Base-by-base conservation (phyloP, 805 yeast species). In the Jamesozyma gamospora region DNA sequence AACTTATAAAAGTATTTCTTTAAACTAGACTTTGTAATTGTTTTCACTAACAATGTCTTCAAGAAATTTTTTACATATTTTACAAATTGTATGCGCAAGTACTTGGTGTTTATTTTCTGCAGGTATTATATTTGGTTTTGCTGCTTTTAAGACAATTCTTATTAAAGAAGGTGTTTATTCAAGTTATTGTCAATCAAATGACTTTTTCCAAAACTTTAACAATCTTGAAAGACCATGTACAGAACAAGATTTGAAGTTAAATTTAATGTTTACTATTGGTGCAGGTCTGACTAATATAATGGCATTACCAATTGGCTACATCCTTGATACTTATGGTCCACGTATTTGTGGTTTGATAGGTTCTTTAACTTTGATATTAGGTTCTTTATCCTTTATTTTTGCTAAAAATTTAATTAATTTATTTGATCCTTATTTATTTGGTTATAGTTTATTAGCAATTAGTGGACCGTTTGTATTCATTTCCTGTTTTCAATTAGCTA, bases 381-480 rank as follows among this genome's bases (percentile, higher is more conserved):
- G 88, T 1, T 60, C 88, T 0, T 41, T 64, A 9, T 38, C 38
- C n/a, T 48, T 52, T 17, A 44, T 52, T 11, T 48, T 48, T 36
- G 43, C 49, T 4, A 15, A 32, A 11, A 5, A 17, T 1, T 29
- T 51, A 5, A 26, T 26, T 0, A 5, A 48, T 0, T 48, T 72
- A 33, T 29, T 46, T 24, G 96, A 87, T 58, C 76, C 79, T 3
- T 87, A 82, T 58, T 58, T 85, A 29, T 41, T 63, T 8, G 97
- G 96, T 0, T 90, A 84, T 58, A 66, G 81, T 2, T 59, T 74
- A 13, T 65, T 88, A 18, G 96, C 96, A 0, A 66, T 86, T 41
- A 95, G 95, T 6, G 96, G 97, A 4, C 97, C 97, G 9, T 87
- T 88, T 63, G 88, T 82, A 16, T 88, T 84, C 57, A 87, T 90